Conservation (phyloP, 768 basidiomycete species). For the Rhodotorula taiwanensis region DNA sequence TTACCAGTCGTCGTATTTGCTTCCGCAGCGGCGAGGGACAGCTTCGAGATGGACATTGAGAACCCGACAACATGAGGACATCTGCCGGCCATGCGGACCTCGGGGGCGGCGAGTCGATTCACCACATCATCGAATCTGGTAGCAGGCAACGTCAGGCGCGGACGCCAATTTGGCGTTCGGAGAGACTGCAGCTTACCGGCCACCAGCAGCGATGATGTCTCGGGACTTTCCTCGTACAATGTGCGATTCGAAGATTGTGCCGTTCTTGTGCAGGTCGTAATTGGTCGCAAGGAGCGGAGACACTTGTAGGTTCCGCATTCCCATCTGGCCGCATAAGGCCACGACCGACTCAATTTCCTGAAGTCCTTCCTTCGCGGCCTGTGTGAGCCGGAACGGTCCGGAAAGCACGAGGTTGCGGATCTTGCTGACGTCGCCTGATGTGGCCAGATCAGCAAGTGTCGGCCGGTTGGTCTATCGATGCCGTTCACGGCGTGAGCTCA, state of each 20-base stretch:
- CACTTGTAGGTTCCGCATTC: conserved; percentile 39
- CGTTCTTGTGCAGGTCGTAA: conserved; percentile 38
- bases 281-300: conserved; percentile 39
- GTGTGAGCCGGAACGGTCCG: conserved; percentile 22
- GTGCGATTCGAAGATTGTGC: conserved; percentile 38
- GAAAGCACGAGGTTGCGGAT: conserved; percentile 29
- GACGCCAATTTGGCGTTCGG: too few relatives aligned
- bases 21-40: conserved; percentile 35
- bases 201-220: conserved; percentile 42
- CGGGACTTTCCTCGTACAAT: conserved; percentile 33
- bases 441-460: too few relatives aligned
- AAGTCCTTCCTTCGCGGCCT: conserved; percentile 35
- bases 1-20: conserved; percentile 24
- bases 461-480: too few relatives aligned
- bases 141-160: neutral
- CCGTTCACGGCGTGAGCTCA: conserved; percentile 9
- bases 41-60: conserved; percentile 36
- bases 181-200: conserved; percentile 31
- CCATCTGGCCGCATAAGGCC: conserved; percentile 33
- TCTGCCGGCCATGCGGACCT: conserved; percentile 30
- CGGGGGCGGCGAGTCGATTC: conserved; percentile 37
- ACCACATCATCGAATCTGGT: conserved; percentile 42
- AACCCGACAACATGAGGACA: conserved; percentile 38
- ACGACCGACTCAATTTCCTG: conserved; percentile 38
- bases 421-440: conserved; percentile 28